phyloP scores from a whole-genome alignment of 208 protist species.

The Strigomonas oncopelti region DNA sequence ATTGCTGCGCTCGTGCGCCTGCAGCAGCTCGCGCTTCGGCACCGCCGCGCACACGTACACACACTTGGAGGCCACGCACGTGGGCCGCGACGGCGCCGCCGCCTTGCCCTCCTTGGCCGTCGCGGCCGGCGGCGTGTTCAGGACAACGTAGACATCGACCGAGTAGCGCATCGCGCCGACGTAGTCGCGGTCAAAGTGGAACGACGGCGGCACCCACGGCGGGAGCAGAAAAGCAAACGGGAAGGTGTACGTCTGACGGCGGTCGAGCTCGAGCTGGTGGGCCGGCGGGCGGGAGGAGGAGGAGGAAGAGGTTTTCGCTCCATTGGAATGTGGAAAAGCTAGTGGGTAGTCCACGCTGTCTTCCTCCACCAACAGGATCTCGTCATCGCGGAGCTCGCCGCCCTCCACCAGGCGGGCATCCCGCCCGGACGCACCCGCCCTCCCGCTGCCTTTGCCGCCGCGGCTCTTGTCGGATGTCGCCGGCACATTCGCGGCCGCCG shows the following conservation, averaged over 20 bases:
- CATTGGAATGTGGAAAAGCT: background rate
- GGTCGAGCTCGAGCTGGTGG: slow-evolving; percentile 7
- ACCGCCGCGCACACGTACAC: background rate
- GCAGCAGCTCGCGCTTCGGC: slow-evolving; percentile 24
- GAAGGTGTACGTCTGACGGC: slow-evolving; percentile 14
- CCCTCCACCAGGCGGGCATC: background rate
- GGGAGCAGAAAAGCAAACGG: slow-evolving; percentile 24
- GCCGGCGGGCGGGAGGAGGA: too few relatives aligned
- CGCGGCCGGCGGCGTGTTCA: too few relatives aligned
- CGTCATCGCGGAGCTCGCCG: background rate
- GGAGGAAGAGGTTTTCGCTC: too few relatives aligned
- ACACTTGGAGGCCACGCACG: background rate
- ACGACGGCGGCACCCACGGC: slow-evolving; percentile 37
- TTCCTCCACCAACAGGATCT: background rate
- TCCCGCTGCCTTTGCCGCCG: background rate
- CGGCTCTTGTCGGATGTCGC: background rate
- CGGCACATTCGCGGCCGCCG: background rate
- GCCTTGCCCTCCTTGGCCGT: too few relatives aligned
- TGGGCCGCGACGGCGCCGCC: too few relatives aligned
- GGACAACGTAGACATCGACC: slow-evolving; percentile 11
- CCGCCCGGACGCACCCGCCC: background rate
- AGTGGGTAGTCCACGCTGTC: background rate
- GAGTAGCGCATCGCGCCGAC: slow-evolving; percentile 19
- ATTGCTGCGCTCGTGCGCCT: slow-evolving; percentile 25
- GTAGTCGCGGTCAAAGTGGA: slow-evolving; percentile 19